Base-by-base conservation (phyloP, 2,329 filamentous ascomycete species). In the Colletotrichum scovillei region DNA sequence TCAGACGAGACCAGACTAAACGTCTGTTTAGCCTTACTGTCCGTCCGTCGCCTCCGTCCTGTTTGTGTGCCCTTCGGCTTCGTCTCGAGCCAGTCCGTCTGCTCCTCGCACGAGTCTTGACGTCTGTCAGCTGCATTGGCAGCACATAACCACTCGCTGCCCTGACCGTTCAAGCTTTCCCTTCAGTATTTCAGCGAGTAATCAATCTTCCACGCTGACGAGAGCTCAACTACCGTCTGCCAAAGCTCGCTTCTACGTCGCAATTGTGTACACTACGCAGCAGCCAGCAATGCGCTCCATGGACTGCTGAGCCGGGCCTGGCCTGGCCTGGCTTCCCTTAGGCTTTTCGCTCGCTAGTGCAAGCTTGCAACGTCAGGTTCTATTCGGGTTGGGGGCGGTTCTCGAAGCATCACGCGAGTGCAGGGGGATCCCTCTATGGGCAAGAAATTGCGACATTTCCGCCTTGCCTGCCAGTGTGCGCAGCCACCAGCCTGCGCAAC, bases 381-480 rank as follows among this genome's bases (percentile, higher is more conserved):
- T 46, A 28, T 30, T n/a, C 52, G n/a, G 52, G 65, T 42, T 32
- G 16, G 52, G 24, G 42, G 42, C 52, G 49, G 30, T 64, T 72
- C 53, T 72, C 28, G 66, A 63, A 69, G 69, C 53, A 69, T 72
- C 59, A 72, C 30, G 30, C 66, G 63, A 72, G 42, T 22, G 59
- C 69, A 69, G 66, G 59, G 70, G 66, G 69, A 46, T 55, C 65
- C 59, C 63, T 64, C 42, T 38, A 24, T 32, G 53, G n/a, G 42
- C 53, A 42, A 38, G 42, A 69, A 14, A 72, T 72, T 69, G 66
- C 66, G 66, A 69, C 65, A 69, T 69, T 53, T 64, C 53, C 59
- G 66, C 42, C 66, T 42, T 68, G 69, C 58, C 32, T 24, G 53
- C 32, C 52, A 32, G 59, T 42, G 53, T 32, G n/a, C 53, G 49